Base-by-base conservation (phyloP, 2,329 filamentous ascomycete species). In the Elsinoe batatas region DNA sequence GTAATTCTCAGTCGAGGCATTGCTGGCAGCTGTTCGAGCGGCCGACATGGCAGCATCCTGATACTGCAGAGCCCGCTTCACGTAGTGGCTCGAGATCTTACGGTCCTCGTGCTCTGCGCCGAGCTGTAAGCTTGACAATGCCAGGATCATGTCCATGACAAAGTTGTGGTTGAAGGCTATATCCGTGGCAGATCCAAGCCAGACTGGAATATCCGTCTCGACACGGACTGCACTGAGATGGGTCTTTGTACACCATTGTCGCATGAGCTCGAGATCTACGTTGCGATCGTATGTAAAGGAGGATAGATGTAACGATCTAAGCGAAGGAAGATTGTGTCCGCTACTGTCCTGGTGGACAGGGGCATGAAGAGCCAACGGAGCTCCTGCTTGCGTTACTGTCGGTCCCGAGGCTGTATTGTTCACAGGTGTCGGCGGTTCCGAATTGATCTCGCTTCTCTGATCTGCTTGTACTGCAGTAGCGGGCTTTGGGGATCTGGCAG, bases 111-210 rank as follows among this genome's bases (percentile, higher is more conserved):
- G 33, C 5, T 51, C 47, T 6, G 26, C 18, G 7, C 26, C 47
- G 1, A 51, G 32, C 35, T 51, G 47, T 3, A 51, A 33, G 17
- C 47, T 38, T 7, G 47, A 51, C 32, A 51, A 15, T 2, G 6
- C 47, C 4, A 51, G 33, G 32, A 51, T 51, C 32, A 51, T 51
- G 17, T 51, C 47, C 47, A 51, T 51, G 13, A 51, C 11, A 18
- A 51, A 51, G 17, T 15, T 11, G 35, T 51, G 47, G 8, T 38
- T 51, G 32, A 51, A 38, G 15, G 47, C 47, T 20, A 51, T n/a
- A 15, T 51, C 47, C 11, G 47, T 51, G 15, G 15, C 32, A 6
- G 47, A 15, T 5, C 33, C 47, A 2, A 51, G 18, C 26, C 15
- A 51, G 3, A 38, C 17, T 17, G 26, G 26, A 8, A 51, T 38